These are phyloP conservation scores for Aspergillus tubingensis DNA, from an alignment of 2,329 filamentous ascomycete species.

Conservation along the genomic window DNA sequence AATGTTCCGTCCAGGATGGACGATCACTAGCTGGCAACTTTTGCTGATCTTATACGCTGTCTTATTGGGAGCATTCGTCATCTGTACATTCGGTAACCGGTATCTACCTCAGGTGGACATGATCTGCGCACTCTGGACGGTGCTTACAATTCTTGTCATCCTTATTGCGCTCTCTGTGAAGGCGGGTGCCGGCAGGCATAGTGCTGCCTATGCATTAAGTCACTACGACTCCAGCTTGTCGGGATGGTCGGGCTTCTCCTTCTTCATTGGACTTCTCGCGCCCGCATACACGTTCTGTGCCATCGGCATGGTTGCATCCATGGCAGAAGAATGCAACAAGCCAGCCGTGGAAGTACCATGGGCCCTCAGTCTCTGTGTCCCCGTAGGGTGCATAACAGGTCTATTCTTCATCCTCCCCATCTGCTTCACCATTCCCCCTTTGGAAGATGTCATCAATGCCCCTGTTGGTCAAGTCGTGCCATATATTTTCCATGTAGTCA, in stretches of 20 bases:
- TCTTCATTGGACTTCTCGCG: conserved; percentile 64
- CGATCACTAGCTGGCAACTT: conserved; percentile 63
- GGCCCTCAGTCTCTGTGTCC: conserved; percentile 55
- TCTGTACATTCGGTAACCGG: conserved; percentile 67
- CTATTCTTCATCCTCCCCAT: conserved; percentile 60
- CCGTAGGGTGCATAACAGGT: conserved; percentile 56
- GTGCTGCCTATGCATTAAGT: conserved; percentile 54
- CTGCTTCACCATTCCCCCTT: conserved; percentile 52
- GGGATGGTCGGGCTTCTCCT: conserved; percentile 62
- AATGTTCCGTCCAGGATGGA: conserved; percentile 58
- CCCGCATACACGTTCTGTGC: conserved; percentile 61
- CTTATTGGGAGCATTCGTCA: conserved; percentile 64
- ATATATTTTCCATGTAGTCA: conserved; percentile 53
- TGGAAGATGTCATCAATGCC: conserved; percentile 48
- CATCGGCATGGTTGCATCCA: conserved; percentile 63
- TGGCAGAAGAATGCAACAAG: conserved; percentile 62
- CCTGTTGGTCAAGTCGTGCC: conserved; percentile 54
- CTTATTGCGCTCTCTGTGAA: conserved; percentile 58
- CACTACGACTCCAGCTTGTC: conserved; percentile 59
- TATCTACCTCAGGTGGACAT: conserved; percentile 67
- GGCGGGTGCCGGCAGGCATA: conserved; percentile 57
- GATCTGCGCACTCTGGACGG: conserved; percentile 58
- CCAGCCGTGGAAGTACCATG: conserved; percentile 56
- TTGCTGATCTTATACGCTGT: conserved; percentile 71
- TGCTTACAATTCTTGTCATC: conserved; percentile 58